These are phyloP conservation scores for Leersia perrieri DNA, from an alignment of 176 grass and related monocot species.

Conservation along the genomic window DNA sequence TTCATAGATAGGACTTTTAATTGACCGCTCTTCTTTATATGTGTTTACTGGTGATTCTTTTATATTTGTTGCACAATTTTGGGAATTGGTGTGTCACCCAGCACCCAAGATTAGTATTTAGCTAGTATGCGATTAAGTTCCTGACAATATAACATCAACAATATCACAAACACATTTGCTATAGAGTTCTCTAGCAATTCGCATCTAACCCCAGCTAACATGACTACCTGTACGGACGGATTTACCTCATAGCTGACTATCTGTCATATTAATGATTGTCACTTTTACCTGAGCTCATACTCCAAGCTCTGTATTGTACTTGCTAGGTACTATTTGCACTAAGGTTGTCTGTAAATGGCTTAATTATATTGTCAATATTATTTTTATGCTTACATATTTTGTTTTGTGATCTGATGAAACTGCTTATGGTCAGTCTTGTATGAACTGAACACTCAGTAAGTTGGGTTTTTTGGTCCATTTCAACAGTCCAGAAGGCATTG, in stretches of 20 bases:
- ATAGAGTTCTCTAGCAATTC: background rate
- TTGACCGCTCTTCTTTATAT: no score
- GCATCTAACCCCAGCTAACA: background rate
- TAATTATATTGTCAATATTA: background rate
- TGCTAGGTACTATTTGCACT: conserved; percentile 2
- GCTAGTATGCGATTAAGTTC: background rate
- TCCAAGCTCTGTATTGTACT: background rate
- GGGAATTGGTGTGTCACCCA: background rate
- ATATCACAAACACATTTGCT: background rate
- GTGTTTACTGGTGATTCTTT: no score
- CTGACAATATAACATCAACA: background rate
- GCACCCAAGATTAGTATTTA: no score
- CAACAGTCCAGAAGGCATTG: conserved; percentile 94
- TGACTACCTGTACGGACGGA: background rate
- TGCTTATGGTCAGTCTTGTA: background rate
- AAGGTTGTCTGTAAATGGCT: background rate
- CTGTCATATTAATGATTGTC: background rate
- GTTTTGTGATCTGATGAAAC: conserved; percentile 1
- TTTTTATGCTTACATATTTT: background rate
- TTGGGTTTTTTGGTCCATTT: background rate
- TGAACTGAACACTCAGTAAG: background rate
- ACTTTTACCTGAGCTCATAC: background rate
- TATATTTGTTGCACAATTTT: background rate
- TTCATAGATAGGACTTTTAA: background rate
- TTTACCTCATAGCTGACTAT: background rate